A percentile compares a stretch with the other conserved stretches of the same genome.
Conservation (phyloP, 345 rosid species). For the Rhodamnia argentea region DNA sequence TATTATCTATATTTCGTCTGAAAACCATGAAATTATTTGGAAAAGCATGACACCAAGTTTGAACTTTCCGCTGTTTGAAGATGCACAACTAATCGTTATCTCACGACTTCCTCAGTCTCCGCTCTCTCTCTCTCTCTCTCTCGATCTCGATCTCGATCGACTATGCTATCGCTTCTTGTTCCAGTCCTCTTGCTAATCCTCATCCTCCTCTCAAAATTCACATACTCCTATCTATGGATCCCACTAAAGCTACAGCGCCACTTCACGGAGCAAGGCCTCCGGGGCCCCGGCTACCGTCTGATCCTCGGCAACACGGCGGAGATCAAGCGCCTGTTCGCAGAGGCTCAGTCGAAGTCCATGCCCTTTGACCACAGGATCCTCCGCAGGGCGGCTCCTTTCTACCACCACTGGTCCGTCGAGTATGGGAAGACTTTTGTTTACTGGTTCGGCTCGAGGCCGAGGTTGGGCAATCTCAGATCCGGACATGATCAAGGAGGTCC, state of each 20-base stretch:
- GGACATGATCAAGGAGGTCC: constrained; percentile 47
- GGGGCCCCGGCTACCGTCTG: constrained; percentile 50
- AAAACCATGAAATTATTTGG: neutral
- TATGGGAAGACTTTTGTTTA: constrained; percentile 58
- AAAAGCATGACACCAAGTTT: neutral
- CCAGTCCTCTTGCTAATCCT: constrained; percentile 6
- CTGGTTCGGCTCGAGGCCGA: constrained; percentile 73
- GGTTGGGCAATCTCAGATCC: constrained; percentile 53
- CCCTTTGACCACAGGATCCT: constrained; percentile 24
- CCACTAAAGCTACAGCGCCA: constrained; percentile 49
- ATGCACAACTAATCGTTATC: neutral
- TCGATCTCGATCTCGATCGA: neutral
- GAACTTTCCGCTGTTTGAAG: neutral
- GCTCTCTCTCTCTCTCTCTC: neutral
- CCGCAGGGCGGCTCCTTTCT: constrained; percentile 42
- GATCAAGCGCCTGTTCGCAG: constrained; percentile 21
- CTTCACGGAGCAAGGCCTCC: constrained; percentile 37
- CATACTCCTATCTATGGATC: constrained; percentile 29
- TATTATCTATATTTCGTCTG: neutral
- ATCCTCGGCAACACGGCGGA: constrained; percentile 57
- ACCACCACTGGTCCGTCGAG: constrained; percentile 39
- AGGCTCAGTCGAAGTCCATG: constrained; percentile 35
- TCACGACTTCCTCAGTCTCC: neutral
- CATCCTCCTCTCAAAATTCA: constrained; percentile 18
- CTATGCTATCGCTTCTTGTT: constrained; percentile 9